These are phyloP conservation scores for Aspergillus pseudotamarii DNA, from an alignment of 2,329 filamentous ascomycete species.

Conservation along the genomic window DNA sequence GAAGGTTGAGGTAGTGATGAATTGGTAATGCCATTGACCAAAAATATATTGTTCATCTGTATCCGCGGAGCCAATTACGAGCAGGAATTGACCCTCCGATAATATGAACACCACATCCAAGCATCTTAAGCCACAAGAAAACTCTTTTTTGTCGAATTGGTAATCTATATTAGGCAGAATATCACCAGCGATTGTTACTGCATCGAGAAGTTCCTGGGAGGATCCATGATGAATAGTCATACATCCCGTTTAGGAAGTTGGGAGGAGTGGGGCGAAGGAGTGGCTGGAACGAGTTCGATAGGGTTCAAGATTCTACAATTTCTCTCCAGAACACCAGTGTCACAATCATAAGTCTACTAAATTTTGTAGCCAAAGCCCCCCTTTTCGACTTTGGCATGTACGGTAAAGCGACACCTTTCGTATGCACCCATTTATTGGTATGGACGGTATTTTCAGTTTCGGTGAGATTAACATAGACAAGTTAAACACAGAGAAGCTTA, in stretches of 20 bases:
- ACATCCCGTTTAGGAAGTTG: background rate
- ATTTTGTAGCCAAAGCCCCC: too few relatives aligned
- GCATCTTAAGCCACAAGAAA: accelerated
- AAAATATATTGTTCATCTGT: background rate
- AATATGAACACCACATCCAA: background rate
- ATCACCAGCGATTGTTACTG: background rate
- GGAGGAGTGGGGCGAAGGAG: background rate
- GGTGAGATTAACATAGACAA: too few relatives aligned
- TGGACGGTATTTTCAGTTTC: too few relatives aligned
- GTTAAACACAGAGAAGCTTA: too few relatives aligned
- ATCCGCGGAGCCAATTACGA: background rate
- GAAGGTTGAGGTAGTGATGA: background rate
- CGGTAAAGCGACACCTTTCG: too few relatives aligned
- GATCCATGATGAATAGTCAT: background rate
- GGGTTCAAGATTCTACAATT: too few relatives aligned
- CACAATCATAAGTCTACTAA: too few relatives aligned
- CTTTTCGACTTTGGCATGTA: too few relatives aligned
- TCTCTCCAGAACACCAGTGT: too few relatives aligned
- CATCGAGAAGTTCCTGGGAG: background rate
- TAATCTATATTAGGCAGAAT: background rate
- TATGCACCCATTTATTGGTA: too few relatives aligned
- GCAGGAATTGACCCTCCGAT: background rate
- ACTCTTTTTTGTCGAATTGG: background rate
- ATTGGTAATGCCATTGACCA: background rate
- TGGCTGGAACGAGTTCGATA: background rate